Conservation (phyloP, 73 alveolate species). For the Breviolum minutum region DNA sequence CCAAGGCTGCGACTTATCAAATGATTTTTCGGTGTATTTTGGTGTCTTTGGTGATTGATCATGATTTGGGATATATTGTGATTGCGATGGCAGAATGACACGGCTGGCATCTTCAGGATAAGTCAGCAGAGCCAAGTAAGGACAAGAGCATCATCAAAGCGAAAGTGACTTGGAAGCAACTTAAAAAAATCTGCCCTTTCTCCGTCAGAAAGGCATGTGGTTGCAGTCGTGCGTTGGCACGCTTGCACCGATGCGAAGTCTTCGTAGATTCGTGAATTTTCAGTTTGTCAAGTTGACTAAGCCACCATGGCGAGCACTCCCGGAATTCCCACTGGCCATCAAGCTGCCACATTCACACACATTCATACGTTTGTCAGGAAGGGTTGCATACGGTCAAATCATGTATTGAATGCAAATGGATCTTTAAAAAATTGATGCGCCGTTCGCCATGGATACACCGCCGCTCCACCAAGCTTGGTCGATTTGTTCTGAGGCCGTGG, state of each 20-base stretch:
- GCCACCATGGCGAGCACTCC: too few relatives aligned
- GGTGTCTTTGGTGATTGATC: neutral
- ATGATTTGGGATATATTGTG: too few relatives aligned
- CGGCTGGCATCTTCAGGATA: neutral
- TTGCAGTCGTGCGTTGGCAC: too few relatives aligned
- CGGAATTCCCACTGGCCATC: neutral
- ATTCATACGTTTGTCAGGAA: too few relatives aligned
- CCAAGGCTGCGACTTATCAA: neutral
- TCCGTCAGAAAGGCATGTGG: too few relatives aligned
- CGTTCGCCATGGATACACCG: neutral
- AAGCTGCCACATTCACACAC: neutral
- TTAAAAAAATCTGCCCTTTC: too few relatives aligned
- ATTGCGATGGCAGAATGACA: neutral
- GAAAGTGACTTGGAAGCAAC: neutral
- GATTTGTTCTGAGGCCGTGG: conserved; percentile 8
- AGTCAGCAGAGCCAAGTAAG: neutral
- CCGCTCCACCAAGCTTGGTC: neutral
- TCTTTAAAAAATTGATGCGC: neutral
- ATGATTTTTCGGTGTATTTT: neutral
- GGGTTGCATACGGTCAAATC: too few relatives aligned
- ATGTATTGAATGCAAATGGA: neutral
- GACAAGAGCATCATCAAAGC: conserved; percentile 42
- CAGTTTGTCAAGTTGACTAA: too few relatives aligned
- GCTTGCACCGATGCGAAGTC: too few relatives aligned
- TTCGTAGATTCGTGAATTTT: too few relatives aligned